These are phyloP conservation scores for Tetrahymena malaccensis DNA, from an alignment of 73 alveolate genomes.

Conservation along the genomic window DNA sequence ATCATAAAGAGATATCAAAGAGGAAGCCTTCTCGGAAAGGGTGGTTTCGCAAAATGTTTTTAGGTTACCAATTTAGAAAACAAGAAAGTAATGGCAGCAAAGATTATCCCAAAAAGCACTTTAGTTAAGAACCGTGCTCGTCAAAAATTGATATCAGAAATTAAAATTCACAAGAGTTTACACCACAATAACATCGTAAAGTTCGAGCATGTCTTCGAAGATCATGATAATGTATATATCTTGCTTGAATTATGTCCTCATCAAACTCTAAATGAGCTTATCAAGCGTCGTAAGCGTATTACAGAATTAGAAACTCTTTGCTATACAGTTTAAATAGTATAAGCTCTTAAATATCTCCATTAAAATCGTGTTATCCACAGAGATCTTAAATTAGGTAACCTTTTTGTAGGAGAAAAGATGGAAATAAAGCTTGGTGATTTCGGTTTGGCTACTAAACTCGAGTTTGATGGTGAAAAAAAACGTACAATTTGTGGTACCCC, in stretches of 20 bases:
- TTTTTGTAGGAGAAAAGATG: constrained; percentile 93
- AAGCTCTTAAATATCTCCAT: constrained; percentile 91
- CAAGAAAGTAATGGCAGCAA: constrained; percentile 75
- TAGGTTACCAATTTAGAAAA: constrained; percentile 77
- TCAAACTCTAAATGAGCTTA: constrained; percentile 88
- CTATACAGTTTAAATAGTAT: constrained; percentile 73
- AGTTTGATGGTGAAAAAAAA: constrained; percentile 95
- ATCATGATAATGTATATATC: constrained; percentile 81
- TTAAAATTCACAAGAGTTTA: constrained; percentile 86
- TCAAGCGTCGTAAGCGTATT: constrained; percentile 88
- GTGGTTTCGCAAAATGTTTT: constrained; percentile 95
- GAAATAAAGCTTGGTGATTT: constrained; percentile 97
- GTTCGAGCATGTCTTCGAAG: constrained; percentile 94
- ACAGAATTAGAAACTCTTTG: constrained; percentile 93
- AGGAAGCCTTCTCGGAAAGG: constrained; percentile 83
- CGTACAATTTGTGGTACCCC: constrained; percentile 98
- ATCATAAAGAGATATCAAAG: constrained; percentile 65
- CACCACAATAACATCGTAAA: constrained; percentile 85
- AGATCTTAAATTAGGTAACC: constrained; percentile 93
- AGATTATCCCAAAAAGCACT: constrained; percentile 83
- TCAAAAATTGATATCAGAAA: constrained; percentile 86
- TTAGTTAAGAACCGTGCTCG: constrained; percentile 89
- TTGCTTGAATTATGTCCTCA: constrained; percentile 84
- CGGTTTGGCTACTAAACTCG: constrained; percentile 96
- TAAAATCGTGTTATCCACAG: constrained; percentile 90